These are phyloP conservation scores for Euphorbia lathyris DNA, from an alignment of 345 rosid species.

Conservation along the genomic window DNA sequence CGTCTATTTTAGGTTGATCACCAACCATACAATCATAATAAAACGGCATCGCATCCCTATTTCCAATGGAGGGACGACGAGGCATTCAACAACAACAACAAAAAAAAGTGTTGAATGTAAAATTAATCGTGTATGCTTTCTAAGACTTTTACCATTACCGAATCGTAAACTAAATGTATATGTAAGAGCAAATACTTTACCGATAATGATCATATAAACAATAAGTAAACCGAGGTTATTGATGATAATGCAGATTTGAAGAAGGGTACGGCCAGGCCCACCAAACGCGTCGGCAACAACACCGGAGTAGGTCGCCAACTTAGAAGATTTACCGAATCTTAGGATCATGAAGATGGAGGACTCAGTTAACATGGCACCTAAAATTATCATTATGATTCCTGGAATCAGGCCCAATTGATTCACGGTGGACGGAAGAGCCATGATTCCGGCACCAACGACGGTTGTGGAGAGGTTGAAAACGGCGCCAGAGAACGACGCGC, in stretches of 20 bases:
- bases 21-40: neutral
- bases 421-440: slow-evolving; percentile 63
- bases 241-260: slow-evolving; percentile 54
- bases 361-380: slow-evolving; percentile 46
- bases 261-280: slow-evolving; percentile 38
- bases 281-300: slow-evolving; percentile 54
- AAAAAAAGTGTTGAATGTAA: no score
- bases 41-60: slow-evolving; percentile 4
- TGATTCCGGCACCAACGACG: slow-evolving; percentile 63
- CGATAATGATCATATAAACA: slow-evolving; percentile 62
- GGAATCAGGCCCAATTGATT: slow-evolving; percentile 56
- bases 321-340: slow-evolving; percentile 52
- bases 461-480: slow-evolving; percentile 70
- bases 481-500: slow-evolving; percentile 57
- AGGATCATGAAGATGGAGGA: slow-evolving; percentile 47
- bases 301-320: slow-evolving; percentile 50
- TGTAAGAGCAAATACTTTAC: slow-evolving; percentile 20
- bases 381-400: slow-evolving; percentile 39
- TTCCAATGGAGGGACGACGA: no score
- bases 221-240: slow-evolving; percentile 67
- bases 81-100: no score
- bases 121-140: no score
- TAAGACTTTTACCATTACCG: no score
- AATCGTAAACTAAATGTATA: neutral
- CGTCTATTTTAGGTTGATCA: neutral